Evolutionary conservation across 75 land plant species (phyloP).

Genomic region (Larix kaempferi): DNA sequence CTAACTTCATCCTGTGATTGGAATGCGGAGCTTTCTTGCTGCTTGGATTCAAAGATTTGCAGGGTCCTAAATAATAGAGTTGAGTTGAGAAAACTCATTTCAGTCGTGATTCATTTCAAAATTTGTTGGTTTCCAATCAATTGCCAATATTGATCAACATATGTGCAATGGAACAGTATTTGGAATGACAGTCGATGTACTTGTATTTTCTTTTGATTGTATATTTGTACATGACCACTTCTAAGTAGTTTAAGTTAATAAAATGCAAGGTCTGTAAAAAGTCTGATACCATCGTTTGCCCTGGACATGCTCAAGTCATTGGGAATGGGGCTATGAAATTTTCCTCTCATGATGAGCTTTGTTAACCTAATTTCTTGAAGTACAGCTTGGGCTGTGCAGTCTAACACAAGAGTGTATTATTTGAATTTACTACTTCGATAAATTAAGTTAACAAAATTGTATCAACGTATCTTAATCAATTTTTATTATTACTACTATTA

Average conservation of each 20-base stretch:
- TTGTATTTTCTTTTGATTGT: neutral
- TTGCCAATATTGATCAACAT: slow-evolving; percentile 1
- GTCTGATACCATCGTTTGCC: neutral
- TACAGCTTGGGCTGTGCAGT: too few species aligned
- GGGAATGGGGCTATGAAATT: neutral
- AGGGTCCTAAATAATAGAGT: neutral
- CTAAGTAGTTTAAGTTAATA: slow-evolving; percentile 1
- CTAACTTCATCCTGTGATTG: neutral
- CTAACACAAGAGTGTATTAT: too few species aligned
- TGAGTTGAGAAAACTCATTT: neutral
- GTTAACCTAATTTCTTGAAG: too few species aligned
- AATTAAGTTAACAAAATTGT: too few species aligned
- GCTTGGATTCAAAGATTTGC: neutral
- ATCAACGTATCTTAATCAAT: too few species aligned
- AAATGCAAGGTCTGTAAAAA: neutral
- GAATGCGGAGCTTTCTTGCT: neutral
- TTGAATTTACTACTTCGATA: too few species aligned
- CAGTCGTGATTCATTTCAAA: neutral
- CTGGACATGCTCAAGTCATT: neutral
- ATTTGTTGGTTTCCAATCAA: slow-evolving; percentile 7
- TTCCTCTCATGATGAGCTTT: too few species aligned
- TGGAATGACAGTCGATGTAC: neutral
- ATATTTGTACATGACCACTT: neutral
- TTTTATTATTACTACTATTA: too few species aligned
- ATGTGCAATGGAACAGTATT: neutral